Conservation (phyloP, 2,329 filamentous ascomycete species). For the Akanthomyces uredinophilus region DNA sequence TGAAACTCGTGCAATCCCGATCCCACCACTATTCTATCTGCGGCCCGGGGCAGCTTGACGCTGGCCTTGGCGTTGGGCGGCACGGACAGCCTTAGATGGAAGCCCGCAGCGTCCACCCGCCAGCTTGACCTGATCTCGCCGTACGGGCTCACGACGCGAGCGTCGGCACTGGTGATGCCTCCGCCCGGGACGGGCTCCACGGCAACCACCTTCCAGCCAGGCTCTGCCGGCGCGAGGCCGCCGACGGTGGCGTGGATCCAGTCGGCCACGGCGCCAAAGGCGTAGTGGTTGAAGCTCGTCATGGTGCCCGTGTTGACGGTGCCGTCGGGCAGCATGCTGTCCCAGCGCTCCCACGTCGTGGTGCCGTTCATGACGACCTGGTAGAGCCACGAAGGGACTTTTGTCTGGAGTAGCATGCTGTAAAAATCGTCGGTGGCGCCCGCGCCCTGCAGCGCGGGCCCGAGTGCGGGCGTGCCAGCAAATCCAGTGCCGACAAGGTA, state of each 20-base stretch:
- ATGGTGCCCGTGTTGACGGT: conserved; percentile 40
- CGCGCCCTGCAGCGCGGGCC: conserved; percentile 26
- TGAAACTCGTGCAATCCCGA: conserved; percentile 3
- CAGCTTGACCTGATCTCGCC: conserved; percentile 27
- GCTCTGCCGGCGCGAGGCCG: conserved; percentile 33
- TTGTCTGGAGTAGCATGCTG: conserved; percentile 42
- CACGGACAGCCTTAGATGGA: conserved; percentile 19
- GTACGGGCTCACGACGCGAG: conserved; percentile 29
- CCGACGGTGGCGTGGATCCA: conserved; percentile 42
- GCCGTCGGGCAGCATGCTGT: conserved; percentile 40
- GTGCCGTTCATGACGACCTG: conserved; percentile 42
- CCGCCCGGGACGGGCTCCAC: conserved; percentile 33
- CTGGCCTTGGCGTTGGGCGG: conserved; percentile 15
- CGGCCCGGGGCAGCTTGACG: not conserved
- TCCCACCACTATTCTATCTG: not conserved
- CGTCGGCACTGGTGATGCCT: conserved; percentile 29
- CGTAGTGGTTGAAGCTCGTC: conserved; percentile 50
- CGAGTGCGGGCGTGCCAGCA: conserved; percentile 37
- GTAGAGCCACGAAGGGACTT: conserved; percentile 44
- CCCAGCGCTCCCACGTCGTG: conserved; percentile 49
- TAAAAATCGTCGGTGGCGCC: conserved; percentile 34
- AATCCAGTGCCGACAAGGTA: conserved; percentile 39
- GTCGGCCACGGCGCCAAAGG: conserved; percentile 42
- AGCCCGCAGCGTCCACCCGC: conserved; percentile 21
- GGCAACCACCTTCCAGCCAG: conserved; percentile 35